These are phyloP conservation scores for Zoysia matrella DNA, from an alignment of 202 grass and related monocot genomes.

Conservation along the genomic window DNA sequence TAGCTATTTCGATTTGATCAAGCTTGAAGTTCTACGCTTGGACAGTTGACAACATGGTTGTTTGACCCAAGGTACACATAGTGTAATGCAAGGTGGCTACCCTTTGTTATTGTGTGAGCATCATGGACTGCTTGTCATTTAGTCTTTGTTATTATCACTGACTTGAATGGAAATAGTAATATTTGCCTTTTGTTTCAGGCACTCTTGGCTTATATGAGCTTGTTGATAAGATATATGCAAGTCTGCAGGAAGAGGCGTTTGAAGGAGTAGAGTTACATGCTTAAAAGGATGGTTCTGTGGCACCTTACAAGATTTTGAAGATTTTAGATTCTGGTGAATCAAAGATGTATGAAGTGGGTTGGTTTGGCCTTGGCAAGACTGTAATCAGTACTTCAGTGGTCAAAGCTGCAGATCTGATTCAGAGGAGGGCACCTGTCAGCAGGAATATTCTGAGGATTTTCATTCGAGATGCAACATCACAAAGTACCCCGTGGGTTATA, in stretches of 20 bases:
- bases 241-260: slow-evolving; percentile 68
- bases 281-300: slow-evolving; percentile 60
- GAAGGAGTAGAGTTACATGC: slow-evolving; percentile 79
- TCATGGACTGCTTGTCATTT: slow-evolving; percentile 1
- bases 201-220: slow-evolving; percentile 64
- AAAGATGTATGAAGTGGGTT: too few species aligned
- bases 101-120: slow-evolving; percentile 2
- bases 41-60: too few species aligned
- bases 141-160: not conserved
- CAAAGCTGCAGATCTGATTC: slow-evolving; percentile 35
- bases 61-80: not conserved
- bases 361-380: too few species aligned
- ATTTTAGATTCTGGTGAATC: not conserved
- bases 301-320: slow-evolving; percentile 57
- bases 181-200: slow-evolving; percentile 59
- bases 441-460: slow-evolving; percentile 67
- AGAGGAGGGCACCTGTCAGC: slow-evolving; percentile 62
- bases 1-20: too few species aligned
- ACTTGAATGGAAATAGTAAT: slow-evolving; percentile 1
- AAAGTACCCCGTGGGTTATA: slow-evolving; percentile 40
- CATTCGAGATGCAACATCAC: slow-evolving; percentile 62
- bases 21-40: too few species aligned
- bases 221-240: slow-evolving; percentile 67
- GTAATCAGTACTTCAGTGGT: too few species aligned
- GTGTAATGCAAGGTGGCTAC: not conserved